Evolutionary conservation across 306 rosid genomes (phyloP), one percentile per base, ranked within the genome.

Genomic region (Crotalaria pallida): DNA sequence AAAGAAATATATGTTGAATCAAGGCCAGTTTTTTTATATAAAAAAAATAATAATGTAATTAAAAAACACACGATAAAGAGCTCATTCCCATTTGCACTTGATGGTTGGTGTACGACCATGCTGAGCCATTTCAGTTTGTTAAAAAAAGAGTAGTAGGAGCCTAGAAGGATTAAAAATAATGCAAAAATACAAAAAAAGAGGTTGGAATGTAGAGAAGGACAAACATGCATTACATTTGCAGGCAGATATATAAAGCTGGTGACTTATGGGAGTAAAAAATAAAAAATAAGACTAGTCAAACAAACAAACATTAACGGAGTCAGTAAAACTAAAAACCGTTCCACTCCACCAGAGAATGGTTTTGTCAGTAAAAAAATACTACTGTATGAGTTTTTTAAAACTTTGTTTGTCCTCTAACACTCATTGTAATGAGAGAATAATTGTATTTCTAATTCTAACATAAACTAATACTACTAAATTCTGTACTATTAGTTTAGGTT

Each of bases 261-360:
- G 74, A 72, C 70, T 50, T 3, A 84, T 71, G 84, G 76, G 84
- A 76, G 12, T 10, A 33, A 83, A 90, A 84, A 85, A 80, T 82
- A 78, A 8, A 7, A 36, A 84, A 90, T 84, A 85, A 78, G 88
- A 82, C 83, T 85, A 80, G 93, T 82, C 89, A 79, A 80, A 85
- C 36, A 24, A n/a, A n/a, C n/a, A 31, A 26, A 24, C 17, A 5
- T 83, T 75, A 74, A 63, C 33, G 58, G 27, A 50, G 74, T 77
- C 38, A 36, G 72, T 59, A 77, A 76, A 81, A 67, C 62, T 59
- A 77, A 76, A 81, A 67, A 66, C 56, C 64, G 24, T 50, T 53
- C 55, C 69, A 67, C 74, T 71, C 44, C 61, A 36, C 58, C 67
- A 69, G 23, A 19, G 41, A 66, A 51, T 67, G 79, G 52, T 59